Percentiles rank a stretch among this genome's conserved stretches.
Conservation (phyloP, 2,329 filamentous ascomycete genomes). For the Stagonosporopsis chrysanthemi region DNA sequence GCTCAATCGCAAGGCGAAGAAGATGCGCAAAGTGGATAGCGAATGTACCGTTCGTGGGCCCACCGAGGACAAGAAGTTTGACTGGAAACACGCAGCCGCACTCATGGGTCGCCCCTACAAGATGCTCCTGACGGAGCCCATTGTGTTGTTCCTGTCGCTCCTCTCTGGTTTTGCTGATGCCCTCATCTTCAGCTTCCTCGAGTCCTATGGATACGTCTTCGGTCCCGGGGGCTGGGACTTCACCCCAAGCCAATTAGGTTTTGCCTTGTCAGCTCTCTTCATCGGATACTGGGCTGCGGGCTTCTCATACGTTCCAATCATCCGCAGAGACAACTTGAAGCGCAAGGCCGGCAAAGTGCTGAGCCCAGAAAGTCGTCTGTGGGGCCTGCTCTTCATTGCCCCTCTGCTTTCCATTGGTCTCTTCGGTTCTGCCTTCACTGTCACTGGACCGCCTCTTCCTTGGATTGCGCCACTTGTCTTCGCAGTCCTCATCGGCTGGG, state of each 20-base stretch:
- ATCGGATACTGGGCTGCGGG: slow-evolving; percentile 71
- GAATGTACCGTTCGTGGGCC: slow-evolving; percentile 68
- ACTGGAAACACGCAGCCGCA: slow-evolving; percentile 51
- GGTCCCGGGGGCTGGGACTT: slow-evolving; percentile 67
- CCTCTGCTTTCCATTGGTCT: slow-evolving; percentile 70
- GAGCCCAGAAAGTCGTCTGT: slow-evolving; percentile 70
- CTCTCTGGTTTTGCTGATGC: slow-evolving; percentile 77
- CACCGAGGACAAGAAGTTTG: slow-evolving; percentile 61
- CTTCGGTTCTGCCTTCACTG: slow-evolving; percentile 69
- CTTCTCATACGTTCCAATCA: slow-evolving; percentile 62
- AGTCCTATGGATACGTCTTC: slow-evolving; percentile 73
- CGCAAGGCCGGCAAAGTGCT: slow-evolving; percentile 55
- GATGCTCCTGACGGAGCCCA: slow-evolving; percentile 78
- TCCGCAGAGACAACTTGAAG: slow-evolving; percentile 57
- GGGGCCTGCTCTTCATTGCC: slow-evolving; percentile 68
- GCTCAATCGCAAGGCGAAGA: slow-evolving; percentile 79
- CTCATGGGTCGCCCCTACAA: slow-evolving; percentile 71
- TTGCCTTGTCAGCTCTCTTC: slow-evolving; percentile 66
- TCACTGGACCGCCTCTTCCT: slow-evolving; percentile 66
- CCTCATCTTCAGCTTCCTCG: slow-evolving; percentile 79
- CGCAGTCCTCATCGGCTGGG: slow-evolving; percentile 66
- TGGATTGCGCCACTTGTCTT: slow-evolving; percentile 65
- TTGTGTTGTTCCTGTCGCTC: slow-evolving; percentile 73
- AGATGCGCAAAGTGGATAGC: slow-evolving; percentile 65
- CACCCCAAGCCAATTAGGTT: slow-evolving; percentile 61